Conservation (phyloP, 208 protist species). For the Leishmania turanica region DNA sequence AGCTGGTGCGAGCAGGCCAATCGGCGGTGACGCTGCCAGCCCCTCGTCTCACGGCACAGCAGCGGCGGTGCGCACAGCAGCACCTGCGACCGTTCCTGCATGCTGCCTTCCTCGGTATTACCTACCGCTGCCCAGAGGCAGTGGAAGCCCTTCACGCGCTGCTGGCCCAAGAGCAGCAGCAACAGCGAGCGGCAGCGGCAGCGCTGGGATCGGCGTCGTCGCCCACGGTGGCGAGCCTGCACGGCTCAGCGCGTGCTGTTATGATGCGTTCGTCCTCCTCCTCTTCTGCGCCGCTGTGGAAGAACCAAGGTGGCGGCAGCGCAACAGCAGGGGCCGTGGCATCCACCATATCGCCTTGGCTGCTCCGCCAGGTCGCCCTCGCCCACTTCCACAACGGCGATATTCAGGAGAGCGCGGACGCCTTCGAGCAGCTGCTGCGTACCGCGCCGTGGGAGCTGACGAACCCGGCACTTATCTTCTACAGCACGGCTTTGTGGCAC, state of each 20-base stretch:
- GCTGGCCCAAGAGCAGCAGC: conserved; percentile 12
- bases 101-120: conserved; percentile 32
- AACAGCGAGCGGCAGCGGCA: conserved; percentile 4
- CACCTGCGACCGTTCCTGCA: conserved; percentile 36
- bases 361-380: conserved; percentile 57
- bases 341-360: conserved; percentile 37
- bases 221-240: background rate
- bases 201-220: background rate
- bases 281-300: background rate
- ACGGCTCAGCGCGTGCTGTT: background rate
- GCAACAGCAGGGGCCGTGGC: background rate
- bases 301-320: background rate
- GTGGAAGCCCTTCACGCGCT: conserved; percentile 14
- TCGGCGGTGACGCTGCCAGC: conserved; percentile 1
- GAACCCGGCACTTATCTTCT: conserved; percentile 80
- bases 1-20: background rate
- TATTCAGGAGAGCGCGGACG: conserved; percentile 52
- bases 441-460: conserved; percentile 61
- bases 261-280: background rate
- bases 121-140: conserved; percentile 44
- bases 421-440: conserved; percentile 52
- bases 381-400: conserved; percentile 79
- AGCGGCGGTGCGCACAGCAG: conserved; percentile 20
- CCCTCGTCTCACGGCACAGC: conserved; percentile 11
- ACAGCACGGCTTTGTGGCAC: conserved; percentile 97